Percentiles rank a stretch among this genome's conserved stretches.
Evolutionary conservation across 2,329 filamentous ascomycete genomes (phyloP).

Genomic region (Exophiala aquamarina): DNA sequence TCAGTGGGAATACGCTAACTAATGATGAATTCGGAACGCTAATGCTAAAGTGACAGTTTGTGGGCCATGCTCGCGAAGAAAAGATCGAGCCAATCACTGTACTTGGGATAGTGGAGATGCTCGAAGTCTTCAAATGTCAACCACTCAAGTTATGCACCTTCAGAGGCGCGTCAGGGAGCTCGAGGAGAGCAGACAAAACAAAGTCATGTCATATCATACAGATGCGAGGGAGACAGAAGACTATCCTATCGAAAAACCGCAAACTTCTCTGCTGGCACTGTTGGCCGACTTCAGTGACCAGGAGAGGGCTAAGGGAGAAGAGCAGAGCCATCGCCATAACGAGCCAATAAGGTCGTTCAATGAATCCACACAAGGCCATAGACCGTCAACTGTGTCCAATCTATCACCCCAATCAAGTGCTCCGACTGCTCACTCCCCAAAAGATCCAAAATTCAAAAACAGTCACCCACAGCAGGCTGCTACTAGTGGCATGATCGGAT

Average conservation of each 20-base stretch:
- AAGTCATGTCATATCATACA: neutral
- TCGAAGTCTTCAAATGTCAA: neutral
- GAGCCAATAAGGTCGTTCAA: no score
- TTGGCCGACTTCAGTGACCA: no score
- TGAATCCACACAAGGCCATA: neutral
- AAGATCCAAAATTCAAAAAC: neutral
- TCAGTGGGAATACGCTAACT: no score
- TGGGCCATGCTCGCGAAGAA: conserved; percentile 32
- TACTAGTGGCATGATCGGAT: conserved; percentile 48
- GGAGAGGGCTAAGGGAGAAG: no score
- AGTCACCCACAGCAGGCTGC: conserved; percentile 30
- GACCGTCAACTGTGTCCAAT: neutral
- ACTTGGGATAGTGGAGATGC: conserved; percentile 26
- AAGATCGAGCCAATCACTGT: conserved; percentile 25
- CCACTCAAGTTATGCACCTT: neutral
- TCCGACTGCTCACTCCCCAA: neutral
- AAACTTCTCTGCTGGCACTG: no score
- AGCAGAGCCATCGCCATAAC: no score
- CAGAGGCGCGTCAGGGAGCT: neutral
- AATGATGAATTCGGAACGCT: no score
- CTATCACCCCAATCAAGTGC: neutral
- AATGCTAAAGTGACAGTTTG: conserved; percentile 23
- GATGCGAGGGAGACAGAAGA: neutral
- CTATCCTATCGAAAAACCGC: neutral
- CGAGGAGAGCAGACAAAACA: neutral